phyloP scores from a whole-genome alignment of 306 rosid species.

The Corylus heterophylla region DNA sequence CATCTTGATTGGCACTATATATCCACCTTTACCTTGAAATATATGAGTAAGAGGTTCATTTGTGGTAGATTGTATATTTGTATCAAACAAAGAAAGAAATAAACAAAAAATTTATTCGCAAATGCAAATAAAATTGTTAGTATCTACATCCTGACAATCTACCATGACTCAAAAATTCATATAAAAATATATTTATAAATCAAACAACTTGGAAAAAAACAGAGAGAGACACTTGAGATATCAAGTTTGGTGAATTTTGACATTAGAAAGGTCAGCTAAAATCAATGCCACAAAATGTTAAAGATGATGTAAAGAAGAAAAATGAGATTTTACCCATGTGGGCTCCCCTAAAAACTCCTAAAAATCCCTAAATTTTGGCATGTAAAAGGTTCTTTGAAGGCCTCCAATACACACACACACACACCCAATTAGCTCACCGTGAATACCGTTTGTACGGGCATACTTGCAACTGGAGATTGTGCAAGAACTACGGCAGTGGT shows the following conservation, averaged over 20 bases:
- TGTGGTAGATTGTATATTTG: background rate
- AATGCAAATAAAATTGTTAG: background rate
- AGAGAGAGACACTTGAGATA: background rate
- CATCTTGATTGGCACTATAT: constrained; percentile 26
- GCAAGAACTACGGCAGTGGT: constrained; percentile 30
- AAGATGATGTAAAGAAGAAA: background rate
- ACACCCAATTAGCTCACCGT: constrained; percentile 21
- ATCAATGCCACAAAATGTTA: background rate
- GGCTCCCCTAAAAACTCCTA: background rate
- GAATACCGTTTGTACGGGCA: constrained; percentile 9
- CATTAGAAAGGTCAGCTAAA: background rate
- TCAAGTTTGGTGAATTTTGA: background rate
- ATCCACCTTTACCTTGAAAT: constrained; percentile 30
- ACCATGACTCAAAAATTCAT: background rate
- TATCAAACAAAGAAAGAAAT: background rate
- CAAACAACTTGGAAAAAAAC: background rate
- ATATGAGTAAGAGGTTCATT: background rate
- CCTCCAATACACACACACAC: background rate
- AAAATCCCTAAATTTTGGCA: background rate
- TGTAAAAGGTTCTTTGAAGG: background rate
- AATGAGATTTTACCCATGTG: background rate
- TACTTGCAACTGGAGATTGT: constrained; percentile 27
- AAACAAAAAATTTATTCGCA: background rate
- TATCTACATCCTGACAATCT: background rate
- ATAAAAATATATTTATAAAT: background rate